These are phyloP conservation scores for Rhododendron williamsianum DNA, from an alignment of 148 eudicot genomes.

Conservation along the genomic window DNA sequence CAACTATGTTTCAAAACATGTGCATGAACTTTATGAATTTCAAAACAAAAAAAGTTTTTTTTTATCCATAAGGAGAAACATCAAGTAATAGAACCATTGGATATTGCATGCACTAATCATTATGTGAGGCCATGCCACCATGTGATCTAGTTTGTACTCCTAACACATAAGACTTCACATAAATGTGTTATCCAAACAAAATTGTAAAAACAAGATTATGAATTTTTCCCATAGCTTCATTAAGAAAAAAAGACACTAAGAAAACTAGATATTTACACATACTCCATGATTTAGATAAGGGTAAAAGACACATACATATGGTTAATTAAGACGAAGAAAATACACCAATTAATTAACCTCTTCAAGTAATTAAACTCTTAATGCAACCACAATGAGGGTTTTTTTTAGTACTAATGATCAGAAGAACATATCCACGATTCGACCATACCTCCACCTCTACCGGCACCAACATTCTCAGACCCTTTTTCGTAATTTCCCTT, in stretches of 20 bases:
- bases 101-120: not conserved
- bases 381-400: not conserved
- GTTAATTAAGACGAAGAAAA: not conserved
- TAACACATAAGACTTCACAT: not conserved
- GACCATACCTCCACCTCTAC: conserved; percentile 59
- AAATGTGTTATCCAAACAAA: not conserved
- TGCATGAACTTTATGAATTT: no score
- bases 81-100: not conserved
- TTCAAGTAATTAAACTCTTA: not conserved
- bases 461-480: conserved; percentile 14
- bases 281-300: not conserved
- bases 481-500: conserved; percentile 14
- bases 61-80: not conserved
- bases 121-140: not conserved
- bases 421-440: conserved; percentile 69
- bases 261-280: not conserved
- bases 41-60: no score
- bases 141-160: not conserved
- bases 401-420: conserved; percentile 22
- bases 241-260: not conserved
- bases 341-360: conserved; percentile 2
- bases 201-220: not conserved
- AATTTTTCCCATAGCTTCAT: not conserved
- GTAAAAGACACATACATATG: not conserved
- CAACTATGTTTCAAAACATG: no score